These are phyloP conservation scores for Geranium rotundifolium DNA, from an alignment of 345 rosid genomes.

Conservation along the genomic window DNA sequence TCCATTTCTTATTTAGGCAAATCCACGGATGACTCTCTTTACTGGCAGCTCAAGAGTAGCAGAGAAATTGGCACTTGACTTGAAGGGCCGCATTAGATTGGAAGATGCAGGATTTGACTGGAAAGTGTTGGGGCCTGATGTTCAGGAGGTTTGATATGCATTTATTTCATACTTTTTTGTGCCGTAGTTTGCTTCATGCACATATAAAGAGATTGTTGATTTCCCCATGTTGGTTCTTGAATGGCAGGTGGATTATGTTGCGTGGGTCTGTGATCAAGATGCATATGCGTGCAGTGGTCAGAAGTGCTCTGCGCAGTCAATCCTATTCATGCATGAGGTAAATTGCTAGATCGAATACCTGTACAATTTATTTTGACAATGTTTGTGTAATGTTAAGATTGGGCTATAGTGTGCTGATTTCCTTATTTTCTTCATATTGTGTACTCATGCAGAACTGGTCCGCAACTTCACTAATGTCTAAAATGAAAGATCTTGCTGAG, in stretches of 20 bases:
- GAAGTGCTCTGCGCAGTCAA: slow-evolving; percentile 95
- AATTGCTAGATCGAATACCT: slow-evolving; percentile 4
- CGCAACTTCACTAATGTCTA: slow-evolving; percentile 43
- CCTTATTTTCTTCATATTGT: not conserved
- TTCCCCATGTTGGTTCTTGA: slow-evolving; percentile 6
- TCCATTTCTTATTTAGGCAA: slow-evolving; percentile 38
- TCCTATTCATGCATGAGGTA: slow-evolving; percentile 93
- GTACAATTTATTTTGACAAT: too few relatives aligned
- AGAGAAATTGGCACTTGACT: slow-evolving; percentile 83
- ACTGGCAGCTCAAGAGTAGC: slow-evolving; percentile 98
- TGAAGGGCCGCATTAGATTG: slow-evolving; percentile 74
- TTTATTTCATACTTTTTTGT: not conserved
- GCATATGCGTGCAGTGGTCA: slow-evolving; percentile 99
- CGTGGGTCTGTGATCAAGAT: slow-evolving; percentile 98
- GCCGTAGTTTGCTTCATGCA: not conserved
- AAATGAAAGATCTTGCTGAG: slow-evolving; percentile 65
- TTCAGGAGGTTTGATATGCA: slow-evolving; percentile 49
- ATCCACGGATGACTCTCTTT: slow-evolving; percentile 92
- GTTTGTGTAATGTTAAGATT: not conserved
- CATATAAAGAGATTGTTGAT: slow-evolving; percentile 5
- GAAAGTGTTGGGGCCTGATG: slow-evolving; percentile 98
- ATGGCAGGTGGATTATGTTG: slow-evolving; percentile 79
- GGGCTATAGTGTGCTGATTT: not conserved
- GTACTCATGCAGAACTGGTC: slow-evolving; percentile 63
- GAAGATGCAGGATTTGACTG: slow-evolving; percentile 99